Evolutionary conservation across 805 yeast species (phyloP), one percentile per base, ranked within the genome.

Genomic region (Zygosaccharomyces bailii): DNA sequence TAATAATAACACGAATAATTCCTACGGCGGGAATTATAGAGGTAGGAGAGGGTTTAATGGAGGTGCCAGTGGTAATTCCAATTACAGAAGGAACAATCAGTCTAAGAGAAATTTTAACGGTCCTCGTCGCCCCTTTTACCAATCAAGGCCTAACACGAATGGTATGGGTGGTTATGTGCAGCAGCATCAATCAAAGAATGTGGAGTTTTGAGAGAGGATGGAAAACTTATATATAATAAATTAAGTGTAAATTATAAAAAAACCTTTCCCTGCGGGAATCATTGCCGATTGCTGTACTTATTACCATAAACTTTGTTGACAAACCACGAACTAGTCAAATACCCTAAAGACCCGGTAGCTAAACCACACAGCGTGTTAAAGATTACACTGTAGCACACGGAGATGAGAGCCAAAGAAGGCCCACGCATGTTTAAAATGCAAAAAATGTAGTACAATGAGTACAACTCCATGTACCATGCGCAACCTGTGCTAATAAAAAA

Each of bases 281-380:
- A 44, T 19, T 16, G 33, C 17, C 34, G n/a, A n/a, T n/a, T 42
- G 24, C 21, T 39, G 44, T 48, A 48, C 24, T 34, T 48, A 25
- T 43, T 30, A 20, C 44, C 17, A 31, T 49, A 52, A n/a, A 53
- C 38, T 55, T 67, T 76, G 52, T 75, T 75, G 21, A 86, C 79
- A 60, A 87, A 86, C 20, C 78, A 52, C 24, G 80, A 74, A 3
- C 89, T 82, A 13, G 89, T 75, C 43, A 82, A 59, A 36, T 84
- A 74, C 2, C 90, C 87, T 21, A 87, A 70, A 1, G 91, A 74
- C 10, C 96, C 96, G 55, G 86, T 80, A 1, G 84, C 79, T 29
- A 84, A 67, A 0, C 90, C 85, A 44, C 85, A 69, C 25, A 82
- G 62, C 3, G 75, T 59, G 54, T 84, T 79, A 39, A 82, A 76